Evolutionary conservation across 257 asterid species (phyloP).

Genomic region (Thymus mandschuricus): DNA sequence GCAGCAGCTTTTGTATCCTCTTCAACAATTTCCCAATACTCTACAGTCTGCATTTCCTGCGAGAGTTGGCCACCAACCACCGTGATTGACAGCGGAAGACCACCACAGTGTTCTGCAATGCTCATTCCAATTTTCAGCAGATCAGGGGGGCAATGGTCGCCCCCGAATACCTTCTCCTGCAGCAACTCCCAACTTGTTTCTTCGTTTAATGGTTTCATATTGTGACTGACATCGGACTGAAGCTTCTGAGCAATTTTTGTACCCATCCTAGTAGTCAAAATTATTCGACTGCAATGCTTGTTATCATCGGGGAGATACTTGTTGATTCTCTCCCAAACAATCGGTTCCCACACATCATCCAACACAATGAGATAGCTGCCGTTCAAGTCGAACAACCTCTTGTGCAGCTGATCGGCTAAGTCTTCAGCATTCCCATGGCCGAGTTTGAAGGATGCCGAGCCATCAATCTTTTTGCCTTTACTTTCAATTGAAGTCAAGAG

Average conservation of each 20-base stretch:
- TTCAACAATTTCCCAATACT: constrained; percentile 28
- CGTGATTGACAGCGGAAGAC: constrained; percentile 38
- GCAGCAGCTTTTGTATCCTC: constrained; percentile 30
- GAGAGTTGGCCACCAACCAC: constrained; percentile 43
- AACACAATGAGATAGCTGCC: constrained; percentile 29
- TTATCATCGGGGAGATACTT: constrained; percentile 21
- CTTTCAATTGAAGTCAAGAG: constrained; percentile 2
- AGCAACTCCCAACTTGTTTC: constrained; percentile 32
- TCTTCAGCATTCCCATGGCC: background rate
- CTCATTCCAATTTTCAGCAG: constrained; percentile 13
- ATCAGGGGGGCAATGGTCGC: constrained; percentile 12
- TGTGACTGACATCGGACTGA: background rate
- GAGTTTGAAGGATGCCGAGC: background rate
- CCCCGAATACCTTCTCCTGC: background rate
- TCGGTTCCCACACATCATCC: constrained; percentile 34
- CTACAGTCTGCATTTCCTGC: constrained; percentile 3
- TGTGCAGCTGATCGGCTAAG: background rate
- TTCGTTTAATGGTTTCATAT: background rate
- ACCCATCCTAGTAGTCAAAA: constrained; percentile 23
- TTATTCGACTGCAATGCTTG: constrained; percentile 27
- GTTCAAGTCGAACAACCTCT: background rate
- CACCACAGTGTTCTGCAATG: constrained; percentile 32
- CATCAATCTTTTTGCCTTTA: background rate
- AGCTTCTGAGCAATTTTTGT: constrained; percentile 1
- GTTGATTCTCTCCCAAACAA: constrained; percentile 23